Percentiles rank a stretch among this genome's conserved stretches.
Conservation (phyloP, 208 protist species). For the Leishmania turanica region DNA sequence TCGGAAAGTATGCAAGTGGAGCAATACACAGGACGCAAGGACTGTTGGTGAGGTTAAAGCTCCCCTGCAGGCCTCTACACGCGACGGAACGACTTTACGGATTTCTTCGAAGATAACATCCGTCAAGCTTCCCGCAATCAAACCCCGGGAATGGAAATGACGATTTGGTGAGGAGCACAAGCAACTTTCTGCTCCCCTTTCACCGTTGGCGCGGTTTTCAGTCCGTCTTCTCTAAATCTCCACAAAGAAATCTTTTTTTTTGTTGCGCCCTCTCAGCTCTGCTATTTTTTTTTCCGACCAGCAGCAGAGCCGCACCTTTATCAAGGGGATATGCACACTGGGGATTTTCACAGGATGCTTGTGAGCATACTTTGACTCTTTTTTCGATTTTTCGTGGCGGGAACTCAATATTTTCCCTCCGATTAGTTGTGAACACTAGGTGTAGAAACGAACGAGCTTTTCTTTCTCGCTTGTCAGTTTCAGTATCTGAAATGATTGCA, state of each 20-base stretch:
- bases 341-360: neutral
- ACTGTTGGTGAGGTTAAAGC: neutral
- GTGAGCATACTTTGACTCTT: neutral
- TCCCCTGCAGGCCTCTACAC: neutral
- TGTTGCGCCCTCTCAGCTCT: neutral
- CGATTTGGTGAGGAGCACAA: neutral
- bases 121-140: neutral
- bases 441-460: neutral
- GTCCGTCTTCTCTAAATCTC: neutral
- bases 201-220: neutral
- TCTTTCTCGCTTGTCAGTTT: neutral
- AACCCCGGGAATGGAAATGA: neutral
- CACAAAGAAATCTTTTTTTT: neutral
- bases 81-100: neutral
- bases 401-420: neutral
- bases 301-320: neutral
- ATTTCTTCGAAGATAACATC: neutral
- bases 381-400: neutral
- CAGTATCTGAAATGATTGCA: neutral
- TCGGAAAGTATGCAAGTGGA: neutral
- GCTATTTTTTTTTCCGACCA: neutral
- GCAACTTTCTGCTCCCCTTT: neutral
- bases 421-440: neutral
- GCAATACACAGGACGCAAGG: neutral
- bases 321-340: neutral